Percentiles rank a stretch among this genome's conserved stretches.
phyloP scores from a whole-genome alignment of 345 rosid species.

The Bretschneidera sinensis region DNA sequence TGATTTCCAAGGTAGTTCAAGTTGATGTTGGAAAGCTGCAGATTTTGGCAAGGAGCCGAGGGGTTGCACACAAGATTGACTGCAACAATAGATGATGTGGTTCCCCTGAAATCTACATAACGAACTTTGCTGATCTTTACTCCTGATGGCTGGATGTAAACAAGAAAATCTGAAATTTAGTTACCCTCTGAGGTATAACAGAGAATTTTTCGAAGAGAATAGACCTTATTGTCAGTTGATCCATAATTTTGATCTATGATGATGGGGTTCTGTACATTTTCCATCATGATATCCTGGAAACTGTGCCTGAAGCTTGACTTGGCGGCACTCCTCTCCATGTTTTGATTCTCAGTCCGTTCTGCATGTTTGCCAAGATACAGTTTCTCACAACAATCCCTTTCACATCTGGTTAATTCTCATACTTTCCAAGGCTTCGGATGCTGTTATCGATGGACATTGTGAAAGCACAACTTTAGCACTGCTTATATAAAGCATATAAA shows the following conservation, averaged over 20 bases:
- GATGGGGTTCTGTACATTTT: conserved; percentile 43
- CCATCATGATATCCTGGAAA: conserved; percentile 37
- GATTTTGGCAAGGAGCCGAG: conserved; percentile 30
- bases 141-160: conserved; percentile 35
- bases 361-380: conserved; percentile 32
- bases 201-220: not conserved
- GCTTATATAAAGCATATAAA: not conserved
- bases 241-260: conserved; percentile 47
- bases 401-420: conserved; percentile 34
- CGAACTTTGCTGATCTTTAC: conserved; percentile 39
- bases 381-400: conserved; percentile 30
- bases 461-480: too few relatives aligned
- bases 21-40: conserved; percentile 32
- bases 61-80: conserved; percentile 44
- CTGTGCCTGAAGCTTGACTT: conserved; percentile 25
- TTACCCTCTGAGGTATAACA: not conserved
- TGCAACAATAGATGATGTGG: conserved; percentile 28
- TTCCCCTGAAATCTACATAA: conserved; percentile 42
- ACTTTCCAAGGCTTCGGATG: conserved; percentile 57
- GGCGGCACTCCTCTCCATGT: conserved; percentile 36
- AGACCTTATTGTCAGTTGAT: conserved; percentile 7
- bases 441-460: conserved; percentile 24
- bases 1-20: conserved; percentile 24
- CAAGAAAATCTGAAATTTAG: not conserved
- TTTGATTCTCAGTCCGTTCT: conserved; percentile 55